These are phyloP conservation scores for Salvia miltiorrhiza DNA, from an alignment of 257 asterid species.

Conservation along the genomic window DNA sequence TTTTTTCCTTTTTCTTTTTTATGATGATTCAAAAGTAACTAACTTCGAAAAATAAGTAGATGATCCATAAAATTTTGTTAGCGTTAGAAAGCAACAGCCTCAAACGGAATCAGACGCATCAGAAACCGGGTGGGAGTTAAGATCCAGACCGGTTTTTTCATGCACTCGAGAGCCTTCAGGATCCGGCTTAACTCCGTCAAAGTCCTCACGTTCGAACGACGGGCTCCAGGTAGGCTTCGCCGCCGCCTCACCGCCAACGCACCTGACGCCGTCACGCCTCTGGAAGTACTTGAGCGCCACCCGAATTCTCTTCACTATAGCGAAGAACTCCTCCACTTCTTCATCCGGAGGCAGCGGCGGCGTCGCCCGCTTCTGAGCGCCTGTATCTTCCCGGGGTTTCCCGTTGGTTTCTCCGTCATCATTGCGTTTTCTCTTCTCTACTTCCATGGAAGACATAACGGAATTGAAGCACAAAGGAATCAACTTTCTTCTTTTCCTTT, in stretches of 20 bases:
- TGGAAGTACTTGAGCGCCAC: constrained; percentile 48
- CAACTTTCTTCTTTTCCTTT: too few species aligned
- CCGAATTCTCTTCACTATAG: constrained; percentile 42
- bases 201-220: constrained; percentile 28
- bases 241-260: constrained; percentile 8
- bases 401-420: constrained; percentile 10
- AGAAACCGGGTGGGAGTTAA: constrained; percentile 22
- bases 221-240: constrained; percentile 25
- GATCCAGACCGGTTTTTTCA: constrained; percentile 19
- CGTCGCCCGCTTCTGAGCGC: too few species aligned
- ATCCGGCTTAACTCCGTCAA: constrained; percentile 20
- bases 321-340: constrained; percentile 59
- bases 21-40: too few species aligned
- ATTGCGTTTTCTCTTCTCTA: constrained; percentile 25
- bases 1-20: too few species aligned
- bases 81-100: neutral
- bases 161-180: neutral
- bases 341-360: constrained; percentile 35
- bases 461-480: neutral
- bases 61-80: too few species aligned
- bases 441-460: neutral
- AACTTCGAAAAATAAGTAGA: too few species aligned
- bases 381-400: constrained; percentile 8
- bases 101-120: constrained; percentile 9
- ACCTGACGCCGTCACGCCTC: constrained; percentile 20